phyloP scores from a whole-genome alignment of 2,329 filamentous ascomycete species.

The Lasiodiplodia hormozganensis region DNA sequence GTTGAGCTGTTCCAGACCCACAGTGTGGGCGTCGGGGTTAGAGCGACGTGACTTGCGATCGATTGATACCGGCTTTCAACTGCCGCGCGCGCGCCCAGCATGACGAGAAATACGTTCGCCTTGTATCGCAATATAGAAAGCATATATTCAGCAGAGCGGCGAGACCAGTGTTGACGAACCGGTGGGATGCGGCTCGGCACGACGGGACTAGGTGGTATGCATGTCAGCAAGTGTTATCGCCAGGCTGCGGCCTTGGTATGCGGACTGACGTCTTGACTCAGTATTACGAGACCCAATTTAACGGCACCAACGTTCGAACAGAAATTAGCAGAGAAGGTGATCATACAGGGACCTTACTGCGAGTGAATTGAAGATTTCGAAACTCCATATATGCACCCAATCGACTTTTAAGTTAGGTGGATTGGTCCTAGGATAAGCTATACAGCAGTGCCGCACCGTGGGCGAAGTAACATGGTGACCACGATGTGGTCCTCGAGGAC shows the following conservation, averaged over 20 bases:
- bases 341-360: background rate
- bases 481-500: background rate
- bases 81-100: slow-evolving; percentile 2
- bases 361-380: background rate
- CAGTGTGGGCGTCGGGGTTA: slow-evolving; percentile 72
- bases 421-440: background rate
- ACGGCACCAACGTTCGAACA: background rate
- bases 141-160: background rate
- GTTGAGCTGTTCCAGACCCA: slow-evolving; percentile 78
- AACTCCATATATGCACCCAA: background rate
- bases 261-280: slow-evolving; percentile 15
- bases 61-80: background rate
- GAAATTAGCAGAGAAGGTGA: background rate
- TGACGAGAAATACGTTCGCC: background rate
- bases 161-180: no score
- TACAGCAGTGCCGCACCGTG: background rate
- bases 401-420: background rate
- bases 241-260: background rate
- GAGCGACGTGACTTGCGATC: slow-evolving; percentile 34
- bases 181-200: slow-evolving; percentile 11
- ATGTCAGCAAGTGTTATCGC: slow-evolving; percentile 8
- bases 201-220: slow-evolving; percentile 1
- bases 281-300: slow-evolving; percentile 8
- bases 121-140: background rate
- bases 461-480: background rate